Percentiles rank a stretch among this genome's conserved stretches.
phyloP scores from a whole-genome alignment of 768 basidiomycete species.

The Coprinopsis cinerea region DNA sequence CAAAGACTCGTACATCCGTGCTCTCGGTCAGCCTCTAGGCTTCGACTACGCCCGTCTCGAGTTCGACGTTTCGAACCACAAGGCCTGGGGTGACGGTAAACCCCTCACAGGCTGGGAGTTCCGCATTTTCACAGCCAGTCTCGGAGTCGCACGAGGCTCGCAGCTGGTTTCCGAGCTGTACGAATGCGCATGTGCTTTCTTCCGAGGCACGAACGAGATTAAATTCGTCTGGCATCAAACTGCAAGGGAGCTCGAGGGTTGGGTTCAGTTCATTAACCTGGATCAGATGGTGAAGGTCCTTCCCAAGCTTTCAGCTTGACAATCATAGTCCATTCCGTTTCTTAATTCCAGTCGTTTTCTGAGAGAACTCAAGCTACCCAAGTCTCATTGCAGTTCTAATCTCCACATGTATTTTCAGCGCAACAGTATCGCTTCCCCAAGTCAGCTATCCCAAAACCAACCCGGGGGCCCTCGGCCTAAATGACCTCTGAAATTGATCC shows the following conservation, averaged over 20 bases:
- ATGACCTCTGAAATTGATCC: too few species aligned
- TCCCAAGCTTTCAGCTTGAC: constrained; percentile 64
- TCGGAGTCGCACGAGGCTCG: constrained; percentile 59
- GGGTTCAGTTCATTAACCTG: constrained; percentile 82
- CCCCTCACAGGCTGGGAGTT: constrained; percentile 85
- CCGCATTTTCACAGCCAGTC: constrained; percentile 66
- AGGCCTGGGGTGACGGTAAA: constrained; percentile 61
- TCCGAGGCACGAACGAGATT: constrained; percentile 55
- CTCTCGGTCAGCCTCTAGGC: constrained; percentile 76
- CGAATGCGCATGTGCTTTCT: constrained; percentile 75
- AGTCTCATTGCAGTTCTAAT: too few species aligned
- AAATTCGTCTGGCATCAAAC: constrained; percentile 71
- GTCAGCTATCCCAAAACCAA: too few species aligned
- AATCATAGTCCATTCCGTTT: too few species aligned
- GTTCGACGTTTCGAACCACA: constrained; percentile 62
- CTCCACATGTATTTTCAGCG: too few species aligned
- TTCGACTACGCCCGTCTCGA: constrained; percentile 81
- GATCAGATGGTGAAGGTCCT: constrained; percentile 79
- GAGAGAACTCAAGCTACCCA: too few species aligned
- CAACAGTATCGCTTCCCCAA: too few species aligned
- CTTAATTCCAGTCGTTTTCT: too few species aligned
- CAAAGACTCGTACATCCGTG: constrained; percentile 79
- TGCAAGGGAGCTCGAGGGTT: constrained; percentile 60
- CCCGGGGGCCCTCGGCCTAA: too few species aligned
- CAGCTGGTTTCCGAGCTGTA: constrained; percentile 60